Base-by-base conservation (phyloP, 805 yeast genomes). In the Saccharomyces cerevisiae region DNA sequence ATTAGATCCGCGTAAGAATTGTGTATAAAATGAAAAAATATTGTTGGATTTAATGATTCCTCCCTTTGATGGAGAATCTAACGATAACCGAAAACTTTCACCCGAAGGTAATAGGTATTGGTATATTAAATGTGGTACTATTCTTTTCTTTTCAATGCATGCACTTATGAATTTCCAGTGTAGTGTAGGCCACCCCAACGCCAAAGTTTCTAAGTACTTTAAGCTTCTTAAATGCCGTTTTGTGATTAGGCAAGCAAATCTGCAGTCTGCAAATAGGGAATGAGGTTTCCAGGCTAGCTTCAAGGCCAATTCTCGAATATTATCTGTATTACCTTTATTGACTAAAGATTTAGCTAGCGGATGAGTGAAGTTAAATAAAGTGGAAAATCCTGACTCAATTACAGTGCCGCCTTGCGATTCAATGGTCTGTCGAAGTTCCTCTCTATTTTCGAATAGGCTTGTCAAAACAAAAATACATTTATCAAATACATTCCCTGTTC, bases 181-280 rank as follows among this genome's bases (percentile, higher is more conserved):
- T 30, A 90, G 63, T 21, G 87, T 78, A 1, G 97, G 97, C 96
- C 96, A 89, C 2, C 92, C 91, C 47, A 89, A 64, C 0, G 92
- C 87, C 17, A 89, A 67, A 2, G 85, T 82, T 62, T 88, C 94
- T 9, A 90, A 66, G 65, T 85, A 90, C 63, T 89, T 90, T 8
- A 83, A 76, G 49, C 90, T 87, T 41, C 96, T 72, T 21, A 80
- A 74, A 54, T 79, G 77, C 30, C 75, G 75, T 41, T 76, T 77
- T 0, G 92, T 77, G 1, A 90, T 69, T 32, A 87, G 72, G 1
- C 91, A 91, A 1, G 79, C 89, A 70, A 89, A 87, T 31, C 61
- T 73, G 56, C 67, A 74, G 1, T 59, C 54, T 9, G 56, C 47
- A 13, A 58, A 59, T n/a, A 30, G 54, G 4, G 52, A 43, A 6